Conservation (phyloP, 2,329 filamentous ascomycete species). For the Neofusicoccum cordaticola region DNA sequence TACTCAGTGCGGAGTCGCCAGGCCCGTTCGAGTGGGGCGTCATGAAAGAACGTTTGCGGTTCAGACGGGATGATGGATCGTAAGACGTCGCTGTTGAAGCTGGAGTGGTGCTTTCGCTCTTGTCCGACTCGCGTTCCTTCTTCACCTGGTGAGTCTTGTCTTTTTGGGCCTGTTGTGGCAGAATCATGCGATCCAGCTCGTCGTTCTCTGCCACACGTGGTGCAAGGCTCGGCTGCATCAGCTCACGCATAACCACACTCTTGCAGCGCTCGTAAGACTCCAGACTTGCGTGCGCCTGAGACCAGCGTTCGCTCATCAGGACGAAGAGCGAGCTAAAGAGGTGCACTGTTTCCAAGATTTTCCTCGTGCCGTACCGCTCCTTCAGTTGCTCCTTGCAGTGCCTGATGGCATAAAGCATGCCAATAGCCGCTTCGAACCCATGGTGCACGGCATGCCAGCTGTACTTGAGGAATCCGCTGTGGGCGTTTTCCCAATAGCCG, state of each 20-base stretch:
- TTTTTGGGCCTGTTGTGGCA: conserved; percentile 12
- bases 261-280: conserved; percentile 17
- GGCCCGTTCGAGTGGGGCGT: not conserved
- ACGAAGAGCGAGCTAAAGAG: conserved; percentile 15
- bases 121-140: not conserved
- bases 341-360: conserved; percentile 13
- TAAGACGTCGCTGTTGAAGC: not conserved
- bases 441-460: conserved; percentile 15
- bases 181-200: conserved; percentile 14
- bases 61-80: not conserved
- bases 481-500: conserved; percentile 12
- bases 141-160: not conserved
- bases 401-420: conserved; percentile 11
- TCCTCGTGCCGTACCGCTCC: conserved; percentile 2
- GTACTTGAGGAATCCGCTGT: conserved; percentile 11
- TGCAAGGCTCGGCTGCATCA: not conserved
- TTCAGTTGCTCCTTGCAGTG: conserved; percentile 14
- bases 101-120: not conserved
- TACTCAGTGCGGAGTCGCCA: not conserved
- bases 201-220: conserved; percentile 6
- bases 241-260: conserved; percentile 1
- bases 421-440: conserved; percentile 15
- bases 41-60: not conserved
- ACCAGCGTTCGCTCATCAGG: conserved; percentile 16
- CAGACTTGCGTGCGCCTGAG: conserved; percentile 9